Evolutionary conservation across 2,329 filamentous ascomycete species (phyloP), one percentile per base, ranked within the genome.

Genomic region (Zalaria obscura): DNA sequence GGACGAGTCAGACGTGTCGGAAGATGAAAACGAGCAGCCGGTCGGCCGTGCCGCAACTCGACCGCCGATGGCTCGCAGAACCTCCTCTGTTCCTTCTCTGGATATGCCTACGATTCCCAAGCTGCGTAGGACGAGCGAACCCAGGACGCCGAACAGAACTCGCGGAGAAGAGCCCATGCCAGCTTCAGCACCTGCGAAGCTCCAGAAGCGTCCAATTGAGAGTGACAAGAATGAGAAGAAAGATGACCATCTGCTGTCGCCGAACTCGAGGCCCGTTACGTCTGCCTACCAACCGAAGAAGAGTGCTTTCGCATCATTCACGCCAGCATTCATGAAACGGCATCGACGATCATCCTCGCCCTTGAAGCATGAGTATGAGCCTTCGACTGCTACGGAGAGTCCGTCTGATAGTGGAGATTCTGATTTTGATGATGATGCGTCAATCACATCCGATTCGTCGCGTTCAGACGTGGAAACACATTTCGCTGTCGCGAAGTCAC

Each of bases 331-430:
- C 46, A 37, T 61, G 35, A 57, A 54, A 48, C 48, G 69, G 59
- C 59, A 80, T 55, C 76, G 88, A 36, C 77, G 87, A 11, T 82
- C 78, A 1, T 96, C 91, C 0, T 98, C 91, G 1, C 91, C 91
- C 0, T 68, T 98, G 39, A 98, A 98, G 65, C 89, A 96, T 56
- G 89, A 98, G 63, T 98, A 95, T 53, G 80, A 88, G 47, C 89
- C 89, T 9, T 96, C 91, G 10, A 78, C 76, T 5, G 76, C 75
- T 36, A 79, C 77, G 0, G 73, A 75, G 35, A 76, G 76, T 5
- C 71, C 70, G 5, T 71, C 67, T 1, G 69, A 75, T 41, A 78
- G 72, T 36, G 73, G 76, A 38, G 64, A 67, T 35, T 73, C 71
- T 9, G 64, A 63, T 5, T 59, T 56, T 8, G 59, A 58, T 18